Base-by-base conservation (phyloP, 169 alveolate species). In the Plasmodium sp. region DNA sequence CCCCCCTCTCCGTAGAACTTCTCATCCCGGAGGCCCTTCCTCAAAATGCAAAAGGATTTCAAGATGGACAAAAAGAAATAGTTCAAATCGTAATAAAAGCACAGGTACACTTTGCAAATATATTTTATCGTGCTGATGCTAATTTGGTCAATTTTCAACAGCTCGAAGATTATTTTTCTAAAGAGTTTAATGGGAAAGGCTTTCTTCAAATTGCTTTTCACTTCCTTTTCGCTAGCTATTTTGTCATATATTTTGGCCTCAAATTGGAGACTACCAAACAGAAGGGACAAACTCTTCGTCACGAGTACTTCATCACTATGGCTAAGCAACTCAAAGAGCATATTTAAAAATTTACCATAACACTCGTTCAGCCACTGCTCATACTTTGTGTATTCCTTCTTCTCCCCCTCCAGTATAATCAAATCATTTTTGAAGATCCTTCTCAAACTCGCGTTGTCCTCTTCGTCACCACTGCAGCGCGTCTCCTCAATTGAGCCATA, bases 301-400 rank as follows among this genome's bases (percentile, higher is more conserved):
- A 92, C 84, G 72, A 81, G 83, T 12, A 92, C 79, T 51, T 92
- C 95, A 81, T 92, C 95, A 71, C 83, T 75, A 82, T 92, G 18
- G 34, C 56, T 72, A 56, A 92, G 54, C 27, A 92, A 92, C 84
- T 92, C 92, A 81, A 92, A 92, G 22, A 92, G 51, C 41, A 92
- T 43, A 48, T 82, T 81, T 82, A 92, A 31, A 31, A 81, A 92
- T 82, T 92, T 92, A 7, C 82, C 95, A 34, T 81, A 92, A 72
- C 92, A 92, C 14, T 81, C 95, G 27, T 92, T 83, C 81, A 92
- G 48, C 95, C 95, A 92, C 36, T 72, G 27, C 12, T 92, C 95
- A 51, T 92, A 92, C 56, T 92, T 73, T 48, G 83, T 92, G 56
- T 71, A 92, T 1, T 18, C 48, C 67, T 27, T 90, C n/a, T 22